phyloP scores from a whole-genome alignment of 2,329 filamentous ascomycete species.

The Pseudocercospora cruenta region DNA sequence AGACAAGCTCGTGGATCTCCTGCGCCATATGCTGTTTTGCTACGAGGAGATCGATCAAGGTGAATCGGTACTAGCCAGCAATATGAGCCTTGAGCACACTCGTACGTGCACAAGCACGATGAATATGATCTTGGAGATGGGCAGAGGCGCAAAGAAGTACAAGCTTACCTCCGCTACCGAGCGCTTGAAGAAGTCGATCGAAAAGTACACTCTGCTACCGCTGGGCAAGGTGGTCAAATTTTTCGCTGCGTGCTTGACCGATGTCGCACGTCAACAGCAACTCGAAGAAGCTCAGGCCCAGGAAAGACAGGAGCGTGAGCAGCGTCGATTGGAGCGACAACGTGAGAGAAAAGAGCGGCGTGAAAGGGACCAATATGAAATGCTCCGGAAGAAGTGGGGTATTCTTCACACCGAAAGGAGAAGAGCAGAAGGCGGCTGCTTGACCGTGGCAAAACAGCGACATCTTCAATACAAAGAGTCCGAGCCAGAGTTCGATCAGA shows the following conservation, averaged over 20 bases:
- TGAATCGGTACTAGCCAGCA: neutral
- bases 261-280: neutral
- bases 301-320: neutral
- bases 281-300: neutral
- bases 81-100: conserved; percentile 17
- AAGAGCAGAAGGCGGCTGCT: conserved; percentile 22
- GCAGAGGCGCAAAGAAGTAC: conserved; percentile 22
- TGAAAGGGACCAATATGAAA: conserved; percentile 4
- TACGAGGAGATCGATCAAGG: conserved; percentile 25
- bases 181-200: conserved; percentile 27
- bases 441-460: conserved; percentile 19
- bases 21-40: conserved; percentile 22
- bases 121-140: conserved; percentile 25
- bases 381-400: conserved; percentile 27
- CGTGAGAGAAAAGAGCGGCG: conserved; percentile 12
- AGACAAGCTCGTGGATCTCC: conserved; percentile 30
- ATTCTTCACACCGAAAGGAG: conserved; percentile 31
- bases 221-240: conserved; percentile 21
- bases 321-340: neutral
- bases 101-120: conserved; percentile 26
- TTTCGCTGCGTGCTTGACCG: conserved; percentile 17
- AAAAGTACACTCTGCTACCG: conserved; percentile 20
- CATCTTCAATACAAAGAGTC: conserved; percentile 28
- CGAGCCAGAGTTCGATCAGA: conserved; percentile 40
- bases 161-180: conserved; percentile 15